Evolutionary conservation across 352 stramenopile species (phyloP).

Genomic region (Phytophthora capsici): DNA sequence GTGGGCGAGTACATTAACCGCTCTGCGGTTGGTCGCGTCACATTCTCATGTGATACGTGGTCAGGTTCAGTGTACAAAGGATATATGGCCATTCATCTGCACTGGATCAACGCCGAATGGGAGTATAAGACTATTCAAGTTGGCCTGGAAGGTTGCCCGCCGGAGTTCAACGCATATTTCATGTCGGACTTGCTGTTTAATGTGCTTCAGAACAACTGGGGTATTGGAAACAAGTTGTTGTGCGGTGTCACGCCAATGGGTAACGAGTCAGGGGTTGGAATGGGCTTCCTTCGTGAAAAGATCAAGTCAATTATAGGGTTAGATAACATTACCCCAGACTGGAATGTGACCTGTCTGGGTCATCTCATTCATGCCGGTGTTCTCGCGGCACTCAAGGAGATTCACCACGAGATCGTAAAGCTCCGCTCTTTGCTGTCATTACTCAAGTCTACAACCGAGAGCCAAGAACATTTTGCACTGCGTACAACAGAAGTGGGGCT

Average conservation of each 20-base stretch:
- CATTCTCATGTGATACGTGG: slow-evolving; percentile 85
- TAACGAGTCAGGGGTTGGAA: slow-evolving; percentile 69
- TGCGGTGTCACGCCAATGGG: slow-evolving; percentile 72
- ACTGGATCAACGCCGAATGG: slow-evolving; percentile 89
- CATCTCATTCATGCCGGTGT: slow-evolving; percentile 79
- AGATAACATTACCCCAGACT: slow-evolving; percentile 74
- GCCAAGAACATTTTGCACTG: slow-evolving; percentile 75
- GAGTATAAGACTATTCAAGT: slow-evolving; percentile 86
- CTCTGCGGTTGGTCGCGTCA: slow-evolving; percentile 70
- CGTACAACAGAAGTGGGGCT: slow-evolving; percentile 73
- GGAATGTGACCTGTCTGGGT: slow-evolving; percentile 78
- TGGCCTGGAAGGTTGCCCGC: slow-evolving; percentile 70
- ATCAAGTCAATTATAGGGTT: slow-evolving; percentile 81
- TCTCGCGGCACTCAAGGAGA: slow-evolving; percentile 69
- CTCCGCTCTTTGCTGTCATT: slow-evolving; percentile 74
- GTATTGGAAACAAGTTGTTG: slow-evolving; percentile 71
- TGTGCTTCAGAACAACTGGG: slow-evolving; percentile 82
- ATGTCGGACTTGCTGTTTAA: slow-evolving; percentile 84
- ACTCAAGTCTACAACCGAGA: slow-evolving; percentile 75
- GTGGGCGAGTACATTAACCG: slow-evolving; percentile 81
- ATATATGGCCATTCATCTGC: slow-evolving; percentile 76
- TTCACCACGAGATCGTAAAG: slow-evolving; percentile 78
- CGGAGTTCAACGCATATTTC: slow-evolving; percentile 78
- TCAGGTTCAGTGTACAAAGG: slow-evolving; percentile 74
- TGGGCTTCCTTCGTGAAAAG: slow-evolving; percentile 81